Base-by-base conservation (phyloP, 1,284 basidiomycete species). In the Fomitopsis palustris region DNA sequence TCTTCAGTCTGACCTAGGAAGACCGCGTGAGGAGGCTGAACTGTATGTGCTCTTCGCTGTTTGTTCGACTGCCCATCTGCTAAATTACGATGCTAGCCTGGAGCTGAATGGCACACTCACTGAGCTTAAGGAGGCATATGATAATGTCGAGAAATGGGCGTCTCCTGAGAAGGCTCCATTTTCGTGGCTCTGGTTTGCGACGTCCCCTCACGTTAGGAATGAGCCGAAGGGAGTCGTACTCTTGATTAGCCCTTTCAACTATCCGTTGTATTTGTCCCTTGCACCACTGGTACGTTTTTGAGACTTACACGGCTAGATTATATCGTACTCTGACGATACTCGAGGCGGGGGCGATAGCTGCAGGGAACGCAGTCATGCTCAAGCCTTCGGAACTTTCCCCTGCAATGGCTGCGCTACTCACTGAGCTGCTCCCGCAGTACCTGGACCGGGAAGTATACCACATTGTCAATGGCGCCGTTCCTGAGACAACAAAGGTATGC, bases 301-400 rank as follows among this genome's bases (percentile, higher is more conserved):
- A 9, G 43, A 6, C 16, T n/a, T 37, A 4, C 27, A 4, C 12
- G 7, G 4, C 9, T 52, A 35, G 16, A 37, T n/a, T 35, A 31
- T 2, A 8, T 52, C 8, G 10, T 6, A 4, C 8, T 21, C 17
- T 23, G 19, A 17, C 33, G 41, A 35, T 31, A 37, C 6, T 21
- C 4, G 14, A 63, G 61, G 27, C 85, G 25, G 86, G 86, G 21
- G 92, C 92, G 6, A 83, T 94, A 45, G 87, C 92, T 0, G 90
- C 92, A 8, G 92, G 93, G 1, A 90, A 88, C 69, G 81, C 89
- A 0, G 82, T 82, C 8, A 77, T 88, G 1, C 60, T 94, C 65
- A 95, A 95, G 74, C 88, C 89, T 0, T 90, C 92, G 0, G 94
- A 96, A 70, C 76, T 86, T 17, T 78, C 87, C 0, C 83, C 87